Percentiles rank a stretch among this genome's conserved stretches.
Evolutionary conservation across 495 filamentous ascomycete species (phyloP).

Genomic region (Aspergillus cristatus): DNA sequence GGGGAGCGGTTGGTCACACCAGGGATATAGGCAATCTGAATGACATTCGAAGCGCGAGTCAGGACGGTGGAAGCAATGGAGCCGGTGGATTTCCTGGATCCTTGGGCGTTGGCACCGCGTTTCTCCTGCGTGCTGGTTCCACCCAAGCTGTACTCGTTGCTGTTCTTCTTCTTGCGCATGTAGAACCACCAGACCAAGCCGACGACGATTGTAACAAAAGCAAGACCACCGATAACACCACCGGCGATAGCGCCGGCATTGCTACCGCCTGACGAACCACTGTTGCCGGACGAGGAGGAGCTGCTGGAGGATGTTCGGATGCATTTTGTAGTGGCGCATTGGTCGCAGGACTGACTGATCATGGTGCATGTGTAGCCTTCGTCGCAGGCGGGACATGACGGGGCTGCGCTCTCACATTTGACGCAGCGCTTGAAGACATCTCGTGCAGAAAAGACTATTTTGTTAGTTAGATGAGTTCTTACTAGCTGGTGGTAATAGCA

Average conservation of each 20-base stretch:
- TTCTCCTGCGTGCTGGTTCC: conserved; percentile 44
- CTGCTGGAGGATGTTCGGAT: conserved; percentile 34
- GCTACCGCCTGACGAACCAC: conserved; percentile 25
- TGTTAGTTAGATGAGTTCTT: conserved; percentile 1
- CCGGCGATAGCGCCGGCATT: conserved; percentile 77
- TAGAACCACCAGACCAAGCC: conserved; percentile 82
- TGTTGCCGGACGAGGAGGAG: conserved; percentile 15
- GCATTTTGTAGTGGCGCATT: conserved; percentile 54
- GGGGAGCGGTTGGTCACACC: conserved; percentile 91
- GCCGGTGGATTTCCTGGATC: conserved; percentile 76
- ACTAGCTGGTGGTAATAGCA: neutral
- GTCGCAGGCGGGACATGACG: conserved; percentile 43
- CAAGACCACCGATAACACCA: conserved; percentile 72
- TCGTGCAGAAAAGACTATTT: conserved; percentile 18
- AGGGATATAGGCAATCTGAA: conserved; percentile 98
- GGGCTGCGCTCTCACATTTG: conserved; percentile 29
- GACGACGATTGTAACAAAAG: conserved; percentile 55
- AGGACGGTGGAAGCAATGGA: conserved; percentile 94
- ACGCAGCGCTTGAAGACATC: conserved; percentile 42
- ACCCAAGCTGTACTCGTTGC: conserved; percentile 35
- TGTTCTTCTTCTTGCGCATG: conserved; percentile 67
- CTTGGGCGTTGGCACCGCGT: conserved; percentile 49
- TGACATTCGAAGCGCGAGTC: conserved; percentile 94
- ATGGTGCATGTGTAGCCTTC: conserved; percentile 46
- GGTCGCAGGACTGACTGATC: conserved; percentile 43